Conservation (phyloP, 768 basidiomycete species). For the Candolleomyces eurysporus region DNA sequence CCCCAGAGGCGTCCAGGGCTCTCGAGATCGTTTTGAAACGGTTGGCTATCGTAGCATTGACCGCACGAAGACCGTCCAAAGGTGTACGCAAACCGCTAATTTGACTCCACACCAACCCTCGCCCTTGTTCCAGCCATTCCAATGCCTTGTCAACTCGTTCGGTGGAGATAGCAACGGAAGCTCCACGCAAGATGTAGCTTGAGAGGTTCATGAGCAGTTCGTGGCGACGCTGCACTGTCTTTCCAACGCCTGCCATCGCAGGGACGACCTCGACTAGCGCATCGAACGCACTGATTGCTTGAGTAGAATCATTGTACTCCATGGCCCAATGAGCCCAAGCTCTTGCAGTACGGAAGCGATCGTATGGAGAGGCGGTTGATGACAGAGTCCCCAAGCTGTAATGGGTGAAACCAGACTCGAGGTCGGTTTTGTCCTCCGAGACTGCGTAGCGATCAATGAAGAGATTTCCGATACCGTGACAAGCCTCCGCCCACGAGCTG, state of each 20-base stretch:
- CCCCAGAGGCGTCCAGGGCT: conserved; percentile 12
- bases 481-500: no score
- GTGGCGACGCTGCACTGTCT: conserved; percentile 4
- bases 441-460: no score
- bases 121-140: conserved; percentile 32
- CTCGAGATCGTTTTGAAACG: conserved; percentile 11
- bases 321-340: no score
- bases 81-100: conserved; percentile 21
- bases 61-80: conserved; percentile 15
- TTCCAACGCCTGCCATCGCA: conserved; percentile 1
- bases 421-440: no score
- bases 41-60: conserved; percentile 11
- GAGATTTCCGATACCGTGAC: no score
- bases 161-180: conserved; percentile 20
- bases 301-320: not conserved
- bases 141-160: conserved; percentile 21
- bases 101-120: conserved; percentile 27
- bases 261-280: not conserved
- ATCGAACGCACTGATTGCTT: not conserved
- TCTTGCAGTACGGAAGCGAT: no score
- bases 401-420: no score
- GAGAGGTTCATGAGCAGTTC: not conserved
- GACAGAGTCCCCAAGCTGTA: no score
- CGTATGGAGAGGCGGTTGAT: no score
- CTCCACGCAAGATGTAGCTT: conserved; percentile 12